Base-by-base conservation (phyloP, 169 alveolate species). In the Cryptosporidium bovis region DNA sequence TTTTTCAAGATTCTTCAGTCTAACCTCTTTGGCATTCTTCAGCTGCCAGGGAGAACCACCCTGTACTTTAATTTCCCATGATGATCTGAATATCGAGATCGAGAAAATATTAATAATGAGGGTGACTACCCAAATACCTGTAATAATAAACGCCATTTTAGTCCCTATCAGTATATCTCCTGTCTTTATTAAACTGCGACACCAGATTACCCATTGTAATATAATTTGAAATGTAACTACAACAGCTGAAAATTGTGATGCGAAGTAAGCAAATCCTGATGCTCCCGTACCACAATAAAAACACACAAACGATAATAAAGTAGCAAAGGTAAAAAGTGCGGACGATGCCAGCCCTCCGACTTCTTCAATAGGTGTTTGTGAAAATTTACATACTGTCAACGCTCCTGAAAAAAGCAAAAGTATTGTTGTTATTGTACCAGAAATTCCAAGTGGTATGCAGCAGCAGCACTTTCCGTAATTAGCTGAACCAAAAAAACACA, bases 301-400 rank as follows among this genome's bases (percentile, higher is more conserved):
- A 36, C 87, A 60, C 12, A 77, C 3, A 50, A 56, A 56, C 44
- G 87, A 33, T 2, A 77, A 36, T 7, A 77, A 20, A 8, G 87
- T 77, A 20, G 51, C 64, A 2, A 53, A 56, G 40, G 77, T 77
- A 46, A 77, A 77, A 36, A 77, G 36, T 8, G 77, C 71, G 10
- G 87, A 77, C 34, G 87, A 77, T 27, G 87, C 34, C 20, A 77
- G 24, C 8, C 87, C 87, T n/a, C 87, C 87, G 15, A 77, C 33
- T 44, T 77, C 87, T 16, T 56, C 58, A 15, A 36, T 77, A 4
- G 87, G 87, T 20, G 87, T 77, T 46, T 77, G 87, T 44, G 87
- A 77, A 60, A 77, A 77, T 62, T 77, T 68, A 44, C 69, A 77
- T 58, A 71, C 56, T 16, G 87, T 36, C 53, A 60, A 60, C 16